Evolutionary conservation across 768 basidiomycete species (phyloP), one percentile per base, ranked within the genome.

Genomic region (Pleurotus djamor): DNA sequence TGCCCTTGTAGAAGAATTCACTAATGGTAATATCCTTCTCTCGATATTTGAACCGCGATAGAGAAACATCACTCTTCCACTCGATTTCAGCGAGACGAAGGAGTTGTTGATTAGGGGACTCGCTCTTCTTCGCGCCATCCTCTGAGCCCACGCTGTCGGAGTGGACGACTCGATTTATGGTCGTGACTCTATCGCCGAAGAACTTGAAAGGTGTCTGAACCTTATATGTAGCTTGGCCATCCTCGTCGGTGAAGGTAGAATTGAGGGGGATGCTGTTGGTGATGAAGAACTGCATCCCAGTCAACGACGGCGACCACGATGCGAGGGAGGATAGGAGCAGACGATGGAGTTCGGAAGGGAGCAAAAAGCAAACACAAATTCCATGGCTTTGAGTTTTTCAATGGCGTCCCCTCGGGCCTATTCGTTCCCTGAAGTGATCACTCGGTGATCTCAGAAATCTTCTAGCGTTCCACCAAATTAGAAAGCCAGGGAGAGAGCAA

Each of bases 191-290:
- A 16, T 57, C 45, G 38, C 60, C 61, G 48, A 68, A 67, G 3
- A 64, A 36, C 32, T 54, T 64, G 32, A 57, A 63, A 4, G 66
- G 64, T 4, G 68, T 67, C 33, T 43, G 55, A 21, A 65, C 61
- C 51, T 64, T 64, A 59, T 69, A 70, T n/a, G 68, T 37, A 17
- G 63, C 59, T 37, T 67, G 66, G 34, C 67, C 69, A n/a, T 67
- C 60, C 41, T 60, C 67, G 14, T 63, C 60, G 35, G 47, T 61
- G 52, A 66, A 66, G 34, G 59, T 64, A 2, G 67, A 62, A 57
- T 70, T 68, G 48, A 66, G 57, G 35, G 66, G 57, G 14, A 63
- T 61, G 32, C 60, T 51, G 52, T 60, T 61, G 14, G 61, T 65
- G 43, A 70, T 61, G 44, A 66, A 68, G 34, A 70, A 62, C 36